Evolutionary conservation across 371 early-diverging fungal genomes (phyloP), one percentile per base, ranked within the genome.

Genomic region (Rhizomucor miehei): DNA sequence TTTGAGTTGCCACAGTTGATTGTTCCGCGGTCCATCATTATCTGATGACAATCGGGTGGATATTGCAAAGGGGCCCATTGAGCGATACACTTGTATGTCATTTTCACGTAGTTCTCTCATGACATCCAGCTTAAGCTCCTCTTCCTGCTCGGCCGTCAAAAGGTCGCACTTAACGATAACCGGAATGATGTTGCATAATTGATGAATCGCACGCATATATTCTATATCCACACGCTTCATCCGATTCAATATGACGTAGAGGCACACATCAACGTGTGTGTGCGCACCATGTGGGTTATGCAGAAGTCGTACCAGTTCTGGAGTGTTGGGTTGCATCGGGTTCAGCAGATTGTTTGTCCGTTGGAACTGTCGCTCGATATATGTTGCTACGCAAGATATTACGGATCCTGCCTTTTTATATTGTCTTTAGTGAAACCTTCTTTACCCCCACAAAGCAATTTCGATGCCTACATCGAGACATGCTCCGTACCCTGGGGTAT

Each of bases 221-320:
- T 89, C 89, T 39, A 87, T 65, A 61, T 90, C 90, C n/a, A 86
- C 84, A 36, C 85, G 77, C 60, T 86, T 85, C 10, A 87, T 39
- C 24, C 87, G 72, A 62, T 82, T 83, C 48, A 82, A 69, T 43
- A 86, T 80, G 37, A 85, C 60, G 53, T 87, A 89, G 12, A 91
- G 60, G 60, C 86, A 86, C 5, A 70, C 80, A 56, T 91, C 89
- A 39, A 90, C 70, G 62, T 89, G 80, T 34, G 76, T 78, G 57
- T 88, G 85, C 1, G 71, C 75, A 29, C 79, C 73, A 38, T 69
- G 54, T 9, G 56, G 47, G 43, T 73, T 62, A 40, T 68, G 62
- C 3, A 76, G 52, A 24, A 75, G 65, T 4, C 58, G 60, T 2
- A 36, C n/a, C 6, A 55, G 24, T 53, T 24, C 40, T 20, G 50